Conservation (phyloP, 2,329 filamentous ascomycete genomes). For the Ambrosiella cleistominuta region DNA sequence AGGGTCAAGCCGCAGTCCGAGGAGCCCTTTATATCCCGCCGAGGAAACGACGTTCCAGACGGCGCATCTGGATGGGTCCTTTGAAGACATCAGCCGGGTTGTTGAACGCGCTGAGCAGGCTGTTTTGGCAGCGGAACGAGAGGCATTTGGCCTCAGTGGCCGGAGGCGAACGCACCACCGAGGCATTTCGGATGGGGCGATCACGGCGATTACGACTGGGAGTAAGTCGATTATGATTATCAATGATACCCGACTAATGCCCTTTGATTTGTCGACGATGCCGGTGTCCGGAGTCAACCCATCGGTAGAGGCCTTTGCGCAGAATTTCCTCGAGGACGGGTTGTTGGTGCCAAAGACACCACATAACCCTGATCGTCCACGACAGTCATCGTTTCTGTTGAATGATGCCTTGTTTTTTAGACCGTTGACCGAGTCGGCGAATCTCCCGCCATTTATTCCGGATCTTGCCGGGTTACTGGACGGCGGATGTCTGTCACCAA, state of each 20-base stretch:
- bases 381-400: constrained; percentile 38
- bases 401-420: constrained; percentile 23
- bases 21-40: neutral
- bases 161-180: constrained; percentile 17
- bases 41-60: neutral
- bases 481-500: constrained; percentile 10
- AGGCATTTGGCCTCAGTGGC: neutral
- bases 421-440: constrained; percentile 17
- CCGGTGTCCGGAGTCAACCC: constrained; percentile 27
- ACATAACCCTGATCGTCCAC: constrained; percentile 25
- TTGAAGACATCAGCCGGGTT: constrained; percentile 25
- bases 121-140: too few species aligned
- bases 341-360: neutral
- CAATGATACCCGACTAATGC: constrained; percentile 38
- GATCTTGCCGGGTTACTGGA: constrained; percentile 22
- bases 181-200: constrained; percentile 35
- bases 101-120: neutral
- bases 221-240: constrained; percentile 85
- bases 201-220: constrained; percentile 61
- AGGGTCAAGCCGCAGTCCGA: constrained; percentile 15
- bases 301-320: constrained; percentile 36
- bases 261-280: constrained; percentile 33
- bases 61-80: constrained; percentile 25
- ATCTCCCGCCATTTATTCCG: constrained; percentile 30
- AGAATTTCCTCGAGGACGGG: constrained; percentile 31